A percentile compares a stretch with the other conserved stretches of the same genome.
phyloP scores from a whole-genome alignment of 2,329 filamentous ascomycete genomes.

The Xylariales sp. region DNA sequence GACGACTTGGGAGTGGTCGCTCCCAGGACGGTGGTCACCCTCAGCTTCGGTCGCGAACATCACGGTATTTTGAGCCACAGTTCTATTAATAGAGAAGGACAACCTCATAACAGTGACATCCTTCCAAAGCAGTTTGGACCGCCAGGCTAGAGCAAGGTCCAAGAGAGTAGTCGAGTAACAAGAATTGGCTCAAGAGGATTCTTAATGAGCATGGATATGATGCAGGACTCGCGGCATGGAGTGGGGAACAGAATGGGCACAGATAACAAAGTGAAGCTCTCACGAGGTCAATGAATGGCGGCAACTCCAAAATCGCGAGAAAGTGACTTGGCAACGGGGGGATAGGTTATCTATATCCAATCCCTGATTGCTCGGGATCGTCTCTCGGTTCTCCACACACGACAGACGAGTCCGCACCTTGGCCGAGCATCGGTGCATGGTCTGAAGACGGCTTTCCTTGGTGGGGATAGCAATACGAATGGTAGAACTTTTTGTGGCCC shows the following conservation, averaged over 20 bases:
- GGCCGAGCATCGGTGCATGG: slow-evolving; percentile 7
- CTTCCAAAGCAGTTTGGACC: neutral
- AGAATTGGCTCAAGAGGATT: neutral
- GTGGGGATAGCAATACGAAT: slow-evolving; percentile 2
- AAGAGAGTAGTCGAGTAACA: neutral
- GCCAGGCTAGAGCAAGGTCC: neutral
- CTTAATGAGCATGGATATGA: too few relatives aligned
- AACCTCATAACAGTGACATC: slow-evolving; percentile 3
- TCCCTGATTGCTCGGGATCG: neutral
- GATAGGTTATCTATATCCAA: neutral
- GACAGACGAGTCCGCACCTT: neutral
- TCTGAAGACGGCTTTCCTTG: slow-evolving; percentile 3
- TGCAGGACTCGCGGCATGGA: too few relatives aligned
- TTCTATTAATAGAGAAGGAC: neutral
- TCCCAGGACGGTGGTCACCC: neutral
- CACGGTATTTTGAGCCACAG: neutral
- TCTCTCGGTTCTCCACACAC: slow-evolving; percentile 4
- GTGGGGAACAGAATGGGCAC: too few relatives aligned
- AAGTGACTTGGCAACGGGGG: neutral
- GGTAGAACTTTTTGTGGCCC: neutral
- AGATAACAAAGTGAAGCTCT: neutral
- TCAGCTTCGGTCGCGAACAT: slow-evolving; percentile 8
- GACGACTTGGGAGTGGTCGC: slow-evolving; percentile 3
- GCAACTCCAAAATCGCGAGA: neutral
- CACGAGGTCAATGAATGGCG: neutral